Evolutionary conservation across 2,329 filamentous ascomycete species (phyloP).

Genomic region (Monosporascus ibericus): DNA sequence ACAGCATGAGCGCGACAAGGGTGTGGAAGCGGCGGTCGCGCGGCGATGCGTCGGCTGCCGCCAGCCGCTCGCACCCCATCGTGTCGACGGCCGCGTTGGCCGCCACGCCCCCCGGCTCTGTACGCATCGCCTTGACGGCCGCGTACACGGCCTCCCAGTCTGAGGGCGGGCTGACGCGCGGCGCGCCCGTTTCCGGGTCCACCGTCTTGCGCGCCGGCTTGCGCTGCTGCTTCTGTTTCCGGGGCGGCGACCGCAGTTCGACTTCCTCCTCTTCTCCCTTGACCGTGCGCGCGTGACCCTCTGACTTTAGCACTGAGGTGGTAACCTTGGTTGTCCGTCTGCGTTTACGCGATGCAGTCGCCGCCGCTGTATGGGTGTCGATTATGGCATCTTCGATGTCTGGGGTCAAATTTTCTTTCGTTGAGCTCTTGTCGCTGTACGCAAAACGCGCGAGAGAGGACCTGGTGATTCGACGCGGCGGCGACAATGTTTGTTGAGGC

Average conservation of each 20-base stretch:
- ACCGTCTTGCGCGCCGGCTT: constrained; percentile 21
- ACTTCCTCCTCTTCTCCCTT: constrained; percentile 11
- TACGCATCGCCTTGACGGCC: constrained; percentile 70
- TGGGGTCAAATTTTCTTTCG: constrained; percentile 1
- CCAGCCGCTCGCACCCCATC: constrained; percentile 86
- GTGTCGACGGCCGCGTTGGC: constrained; percentile 86
- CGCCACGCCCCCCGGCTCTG: constrained; percentile 42
- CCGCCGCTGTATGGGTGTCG: constrained; percentile 3
- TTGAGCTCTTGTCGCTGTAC: constrained; percentile 9
- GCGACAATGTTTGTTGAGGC: constrained; percentile 14
- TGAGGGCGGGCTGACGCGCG: constrained; percentile 16
- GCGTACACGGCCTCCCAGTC: constrained; percentile 72
- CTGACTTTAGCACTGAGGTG: background rate
- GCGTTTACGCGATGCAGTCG: constrained; percentile 16
- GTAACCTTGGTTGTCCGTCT: constrained; percentile 14
- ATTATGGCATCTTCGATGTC: constrained; percentile 26
- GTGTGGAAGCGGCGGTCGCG: constrained; percentile 74
- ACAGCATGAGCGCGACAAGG: constrained; percentile 82
- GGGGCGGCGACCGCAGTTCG: constrained; percentile 1
- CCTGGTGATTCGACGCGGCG: constrained; percentile 25
- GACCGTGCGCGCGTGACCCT: background rate
- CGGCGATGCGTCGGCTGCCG: constrained; percentile 42
- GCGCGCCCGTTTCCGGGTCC: constrained; percentile 14
- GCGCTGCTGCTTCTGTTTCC: constrained; percentile 8
- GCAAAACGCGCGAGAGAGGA: constrained; percentile 26